A percentile compares a stretch with the other conserved stretches of the same genome.
These are phyloP conservation scores for Elsinoe perseae DNA, from an alignment of 2,329 filamentous ascomycete species.

Conservation along the genomic window DNA sequence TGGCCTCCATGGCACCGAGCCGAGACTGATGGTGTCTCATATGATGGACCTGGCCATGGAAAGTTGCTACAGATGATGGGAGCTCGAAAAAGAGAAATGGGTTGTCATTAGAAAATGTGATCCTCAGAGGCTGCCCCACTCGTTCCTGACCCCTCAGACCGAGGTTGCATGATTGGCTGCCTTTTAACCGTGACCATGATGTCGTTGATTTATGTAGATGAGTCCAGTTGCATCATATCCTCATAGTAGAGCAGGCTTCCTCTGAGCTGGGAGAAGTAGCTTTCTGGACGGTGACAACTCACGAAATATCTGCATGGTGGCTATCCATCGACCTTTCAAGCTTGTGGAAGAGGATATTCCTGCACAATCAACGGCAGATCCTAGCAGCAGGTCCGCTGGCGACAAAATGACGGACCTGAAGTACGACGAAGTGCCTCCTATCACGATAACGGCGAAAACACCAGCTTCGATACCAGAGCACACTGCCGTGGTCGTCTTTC, in stretches of 20 bases:
- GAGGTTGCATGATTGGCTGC: background rate
- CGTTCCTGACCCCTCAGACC: background rate
- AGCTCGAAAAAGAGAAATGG: too few relatives aligned
- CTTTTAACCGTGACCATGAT: background rate
- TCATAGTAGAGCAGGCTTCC: too few relatives aligned
- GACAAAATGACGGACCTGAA: conserved; percentile 1
- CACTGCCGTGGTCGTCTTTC: conserved; percentile 39
- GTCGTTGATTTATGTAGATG: background rate
- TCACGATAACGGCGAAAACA: conserved; percentile 32
- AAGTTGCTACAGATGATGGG: too few relatives aligned
- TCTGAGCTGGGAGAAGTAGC: too few relatives aligned
- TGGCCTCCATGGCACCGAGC: too few relatives aligned
- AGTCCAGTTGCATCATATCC: background rate
- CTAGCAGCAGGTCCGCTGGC: background rate
- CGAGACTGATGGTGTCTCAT: too few relatives aligned
- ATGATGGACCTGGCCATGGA: too few relatives aligned
- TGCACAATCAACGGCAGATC: background rate
- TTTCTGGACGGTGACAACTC: too few relatives aligned
- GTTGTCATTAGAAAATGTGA: too few relatives aligned
- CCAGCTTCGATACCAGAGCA: conserved; percentile 31
- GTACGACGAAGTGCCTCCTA: conserved; percentile 25
- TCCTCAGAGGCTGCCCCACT: background rate
- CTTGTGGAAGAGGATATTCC: background rate
- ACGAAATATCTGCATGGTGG: background rate
- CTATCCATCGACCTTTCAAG: background rate